Evolutionary conservation across 176 grass and related monocot genomes (phyloP).

Genomic region (Guadua angustifolia): DNA sequence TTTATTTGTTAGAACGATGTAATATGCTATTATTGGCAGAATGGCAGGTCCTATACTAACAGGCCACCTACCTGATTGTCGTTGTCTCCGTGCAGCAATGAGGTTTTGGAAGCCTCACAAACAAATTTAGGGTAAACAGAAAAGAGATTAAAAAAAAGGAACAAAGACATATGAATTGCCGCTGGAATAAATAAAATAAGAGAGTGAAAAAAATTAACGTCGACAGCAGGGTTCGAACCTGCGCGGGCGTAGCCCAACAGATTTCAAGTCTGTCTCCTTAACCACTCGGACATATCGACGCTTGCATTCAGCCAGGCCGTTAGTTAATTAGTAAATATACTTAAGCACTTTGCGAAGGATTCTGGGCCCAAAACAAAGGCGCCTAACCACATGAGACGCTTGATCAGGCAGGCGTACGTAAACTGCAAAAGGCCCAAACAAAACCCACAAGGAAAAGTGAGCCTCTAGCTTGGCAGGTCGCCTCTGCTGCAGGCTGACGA

Average conservation of each 20-base stretch:
- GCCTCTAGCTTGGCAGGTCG: not conserved
- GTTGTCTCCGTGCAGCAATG: not conserved
- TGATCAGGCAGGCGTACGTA: too few species aligned
- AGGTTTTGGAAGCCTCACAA: not conserved
- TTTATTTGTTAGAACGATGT: not conserved
- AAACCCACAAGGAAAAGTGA: accelerated
- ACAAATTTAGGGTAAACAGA: not conserved
- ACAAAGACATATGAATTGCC: too few species aligned
- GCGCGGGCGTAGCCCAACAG: conserved; percentile 93
- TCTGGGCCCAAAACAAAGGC: not conserved
- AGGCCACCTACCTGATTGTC: not conserved
- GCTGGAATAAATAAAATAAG: not conserved
- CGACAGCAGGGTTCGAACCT: conserved; percentile 92
- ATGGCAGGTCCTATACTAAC: too few species aligned
- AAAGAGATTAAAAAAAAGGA: not conserved
- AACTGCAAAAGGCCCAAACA: not conserved
- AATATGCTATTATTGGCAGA: too few species aligned
- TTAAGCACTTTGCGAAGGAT: conserved; percentile 50
- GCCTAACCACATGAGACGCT: too few species aligned
- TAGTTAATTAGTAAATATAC: too few species aligned
- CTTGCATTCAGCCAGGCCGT: accelerated
- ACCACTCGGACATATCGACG: conserved; percentile 96
- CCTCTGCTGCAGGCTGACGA: not conserved
- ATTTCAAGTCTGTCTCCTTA: conserved; percentile 99
- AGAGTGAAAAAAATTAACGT: not conserved